phyloP scores from a whole-genome alignment of 2,329 filamentous ascomycete species.

The Elsinoe australis region DNA sequence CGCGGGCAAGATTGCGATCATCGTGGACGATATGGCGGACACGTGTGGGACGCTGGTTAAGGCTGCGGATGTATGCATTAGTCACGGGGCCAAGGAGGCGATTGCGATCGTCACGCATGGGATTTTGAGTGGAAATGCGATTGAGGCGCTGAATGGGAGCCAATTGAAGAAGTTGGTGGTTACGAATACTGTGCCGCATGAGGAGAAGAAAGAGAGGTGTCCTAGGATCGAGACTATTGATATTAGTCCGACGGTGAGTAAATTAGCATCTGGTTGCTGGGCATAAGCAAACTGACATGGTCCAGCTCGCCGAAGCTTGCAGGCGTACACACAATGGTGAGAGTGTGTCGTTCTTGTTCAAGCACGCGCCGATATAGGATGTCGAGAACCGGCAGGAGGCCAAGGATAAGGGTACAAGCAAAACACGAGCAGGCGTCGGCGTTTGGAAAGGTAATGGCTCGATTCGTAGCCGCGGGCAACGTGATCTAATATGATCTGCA shows the following conservation, averaged over 20 bases:
- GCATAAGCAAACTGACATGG: slow-evolving; percentile 18
- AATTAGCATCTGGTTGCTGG: not conserved
- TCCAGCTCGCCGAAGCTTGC: slow-evolving; percentile 58
- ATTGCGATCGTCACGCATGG: slow-evolving; percentile 95
- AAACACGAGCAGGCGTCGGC: not conserved
- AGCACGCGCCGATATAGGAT: slow-evolving; percentile 46
- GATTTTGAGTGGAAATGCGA: slow-evolving; percentile 80
- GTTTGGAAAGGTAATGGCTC: not conserved
- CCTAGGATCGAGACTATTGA: slow-evolving; percentile 83
- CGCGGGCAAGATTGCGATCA: slow-evolving; percentile 80
- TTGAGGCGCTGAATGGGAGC: slow-evolving; percentile 75
- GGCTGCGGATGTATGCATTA: slow-evolving; percentile 79
- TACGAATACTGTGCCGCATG: slow-evolving; percentile 78
- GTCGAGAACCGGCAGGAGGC: slow-evolving; percentile 2
- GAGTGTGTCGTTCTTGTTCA: slow-evolving; percentile 61
- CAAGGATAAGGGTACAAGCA: not conserved
- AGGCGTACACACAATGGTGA: slow-evolving; percentile 62
- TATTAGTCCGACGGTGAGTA: slow-evolving; percentile 65
- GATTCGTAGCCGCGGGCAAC: too few relatives aligned
- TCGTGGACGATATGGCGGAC: slow-evolving; percentile 97
- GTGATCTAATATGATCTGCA: too few relatives aligned
- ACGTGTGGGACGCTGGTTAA: slow-evolving; percentile 85
- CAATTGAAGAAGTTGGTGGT: slow-evolving; percentile 72
- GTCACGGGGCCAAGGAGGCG: slow-evolving; percentile 78
- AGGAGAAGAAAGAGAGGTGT: slow-evolving; percentile 71